phyloP scores from a whole-genome alignment of 257 asterid genomes.

The Solanum megistacrolobum region DNA sequence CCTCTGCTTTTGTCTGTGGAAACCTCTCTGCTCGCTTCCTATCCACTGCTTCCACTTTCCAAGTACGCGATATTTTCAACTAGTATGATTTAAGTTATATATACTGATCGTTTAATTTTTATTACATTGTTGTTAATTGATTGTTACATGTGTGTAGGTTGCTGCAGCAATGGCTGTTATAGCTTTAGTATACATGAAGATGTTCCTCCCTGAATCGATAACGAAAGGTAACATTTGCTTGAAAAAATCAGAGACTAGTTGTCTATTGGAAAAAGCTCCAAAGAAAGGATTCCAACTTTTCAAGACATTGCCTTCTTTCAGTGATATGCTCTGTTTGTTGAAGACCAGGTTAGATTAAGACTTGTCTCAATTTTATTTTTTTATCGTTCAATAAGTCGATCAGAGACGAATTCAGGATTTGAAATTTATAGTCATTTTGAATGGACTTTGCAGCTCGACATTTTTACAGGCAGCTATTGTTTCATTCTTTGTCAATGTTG shows the following conservation, averaged over 20 bases:
- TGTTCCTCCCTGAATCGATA: slow-evolving; percentile 60
- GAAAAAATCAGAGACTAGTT: slow-evolving; percentile 35
- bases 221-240: background rate
- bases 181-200: slow-evolving; percentile 64
- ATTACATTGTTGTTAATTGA: background rate
- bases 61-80: slow-evolving; percentile 23
- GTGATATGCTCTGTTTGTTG: slow-evolving; percentile 52
- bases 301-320: slow-evolving; percentile 47
- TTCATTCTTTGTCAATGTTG: slow-evolving; percentile 55
- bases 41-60: slow-evolving; percentile 61
- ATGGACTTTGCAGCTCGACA: slow-evolving; percentile 43
- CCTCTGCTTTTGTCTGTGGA: slow-evolving; percentile 84
- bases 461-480: slow-evolving; percentile 76
- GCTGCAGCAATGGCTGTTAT: slow-evolving; percentile 61
- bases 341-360: slow-evolving; percentile 41
- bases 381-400: background rate
- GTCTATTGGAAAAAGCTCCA: slow-evolving; percentile 55
- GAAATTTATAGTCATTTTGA: background rate
- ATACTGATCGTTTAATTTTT: background rate
- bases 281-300: slow-evolving; percentile 31
- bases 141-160: slow-evolving; percentile 27
- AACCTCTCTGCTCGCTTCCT: slow-evolving; percentile 74
- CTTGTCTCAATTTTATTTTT: background rate
- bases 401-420: background rate
- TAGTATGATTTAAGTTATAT: background rate